Conservation (phyloP, 176 grass and related monocot species). For the Thalia dealbata region DNA sequence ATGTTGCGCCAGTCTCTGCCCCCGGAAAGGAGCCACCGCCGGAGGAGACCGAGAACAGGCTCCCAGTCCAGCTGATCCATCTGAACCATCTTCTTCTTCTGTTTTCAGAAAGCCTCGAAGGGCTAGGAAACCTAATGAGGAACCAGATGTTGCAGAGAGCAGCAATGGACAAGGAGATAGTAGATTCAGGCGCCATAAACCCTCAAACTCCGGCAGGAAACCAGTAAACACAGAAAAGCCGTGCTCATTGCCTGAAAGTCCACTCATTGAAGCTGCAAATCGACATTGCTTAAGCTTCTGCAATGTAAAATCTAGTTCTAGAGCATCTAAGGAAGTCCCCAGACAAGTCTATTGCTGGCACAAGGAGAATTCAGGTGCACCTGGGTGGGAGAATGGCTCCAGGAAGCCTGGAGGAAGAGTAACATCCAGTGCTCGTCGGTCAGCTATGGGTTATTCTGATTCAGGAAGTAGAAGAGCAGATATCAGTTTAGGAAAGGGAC, state of each 20-base stretch:
- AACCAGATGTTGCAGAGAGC: not conserved
- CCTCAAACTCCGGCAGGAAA: not conserved
- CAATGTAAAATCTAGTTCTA: not conserved
- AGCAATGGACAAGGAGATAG: too few species aligned
- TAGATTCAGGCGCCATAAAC: not conserved
- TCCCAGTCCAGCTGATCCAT: not conserved
- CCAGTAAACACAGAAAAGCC: not conserved
- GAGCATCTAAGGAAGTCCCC: not conserved
- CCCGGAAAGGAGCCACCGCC: constrained; percentile 10
- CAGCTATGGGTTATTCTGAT: not conserved
- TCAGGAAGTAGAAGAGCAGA: not conserved
- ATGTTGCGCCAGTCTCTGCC: constrained; percentile 26
- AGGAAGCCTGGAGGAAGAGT: not conserved
- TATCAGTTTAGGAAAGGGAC: not conserved
- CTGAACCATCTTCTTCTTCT: not conserved
- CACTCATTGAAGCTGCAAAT: not conserved
- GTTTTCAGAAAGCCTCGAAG: not conserved
- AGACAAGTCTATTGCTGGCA: not conserved
- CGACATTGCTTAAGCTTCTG: not conserved
- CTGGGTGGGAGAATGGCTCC: not conserved
- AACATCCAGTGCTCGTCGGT: not conserved
- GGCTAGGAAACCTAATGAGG: not conserved
- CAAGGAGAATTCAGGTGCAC: not conserved
- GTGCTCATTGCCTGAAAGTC: not conserved
- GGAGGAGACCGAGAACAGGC: not conserved